A percentile compares a stretch with the other conserved stretches of the same genome.
Conservation (phyloP, 441 rosid species). For the Gossypium trilobum region DNA sequence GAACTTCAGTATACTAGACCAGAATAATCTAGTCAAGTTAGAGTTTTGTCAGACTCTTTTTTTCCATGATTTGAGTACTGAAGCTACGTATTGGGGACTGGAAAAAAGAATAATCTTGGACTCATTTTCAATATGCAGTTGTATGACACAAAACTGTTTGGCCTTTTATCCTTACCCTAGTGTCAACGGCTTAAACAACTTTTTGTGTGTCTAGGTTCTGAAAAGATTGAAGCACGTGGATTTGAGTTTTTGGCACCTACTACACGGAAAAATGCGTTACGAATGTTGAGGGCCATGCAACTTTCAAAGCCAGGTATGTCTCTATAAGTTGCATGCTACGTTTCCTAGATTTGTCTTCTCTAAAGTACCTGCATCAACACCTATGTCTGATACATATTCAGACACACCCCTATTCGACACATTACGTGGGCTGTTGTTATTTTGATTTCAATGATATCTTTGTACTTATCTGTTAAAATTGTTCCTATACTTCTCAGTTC, state of each 20-base stretch:
- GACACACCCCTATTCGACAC: background rate
- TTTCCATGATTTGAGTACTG: background rate
- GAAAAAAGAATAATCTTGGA: background rate
- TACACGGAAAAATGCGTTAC: conserved; percentile 69
- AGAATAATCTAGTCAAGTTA: conserved; percentile 1
- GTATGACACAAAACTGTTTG: background rate
- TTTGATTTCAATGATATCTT: conserved; percentile 7
- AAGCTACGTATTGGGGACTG: background rate
- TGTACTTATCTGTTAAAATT: conserved; percentile 14
- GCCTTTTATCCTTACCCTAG: background rate
- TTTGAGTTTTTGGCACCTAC: conserved; percentile 93
- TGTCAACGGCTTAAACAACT: background rate
- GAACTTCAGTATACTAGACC: background rate
- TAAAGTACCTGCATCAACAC: background rate
- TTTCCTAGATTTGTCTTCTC: background rate
- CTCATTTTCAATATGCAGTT: background rate
- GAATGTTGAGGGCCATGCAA: conserved; percentile 95
- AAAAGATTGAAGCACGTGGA: conserved; percentile 42
- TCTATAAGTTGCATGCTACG: background rate
- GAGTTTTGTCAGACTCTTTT: background rate
- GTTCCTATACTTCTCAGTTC: conserved; percentile 41
- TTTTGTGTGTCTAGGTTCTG: conserved; percentile 34
- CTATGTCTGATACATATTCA: background rate
- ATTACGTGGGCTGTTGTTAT: background rate
- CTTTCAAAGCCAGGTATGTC: conserved; percentile 78